Base-by-base conservation (phyloP, 2,329 filamentous ascomycete species). In the Teratosphaeria nubilosa region DNA sequence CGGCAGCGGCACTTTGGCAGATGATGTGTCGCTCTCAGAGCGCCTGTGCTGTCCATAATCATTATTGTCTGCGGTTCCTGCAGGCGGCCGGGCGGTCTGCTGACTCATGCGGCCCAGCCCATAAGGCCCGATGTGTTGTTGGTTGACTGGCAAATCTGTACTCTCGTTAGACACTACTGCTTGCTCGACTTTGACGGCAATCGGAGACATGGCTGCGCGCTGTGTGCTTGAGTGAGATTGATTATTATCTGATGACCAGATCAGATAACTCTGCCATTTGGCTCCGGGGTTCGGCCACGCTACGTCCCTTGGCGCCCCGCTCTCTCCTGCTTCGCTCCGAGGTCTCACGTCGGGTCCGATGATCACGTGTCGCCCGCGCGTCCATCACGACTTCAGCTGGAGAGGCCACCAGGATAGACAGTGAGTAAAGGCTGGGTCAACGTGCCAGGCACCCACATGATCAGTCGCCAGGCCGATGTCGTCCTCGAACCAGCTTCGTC, bases 1-100 rank as follows among this genome's bases (percentile, higher is more conserved):
- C 10, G 55, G 55, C 16, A 57, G 31, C 30, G 55, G 55, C 11
- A 57, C 55, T 22, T 14, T 56, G 37, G 54, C 34, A 50, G 41
- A n/a, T 5, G 41, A 48, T 5, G 41, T n/a, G 41, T 48, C n/a
- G n/a, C 41, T 48, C 41, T 10, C 41, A 24, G 41, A 48, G 41
- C 41, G 16, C 20, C 20, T 16, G n/a, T 48, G 41, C 7, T 30
- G 27, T 30, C 27, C 27, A 30, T 30, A 30, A 30, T 30, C 5
- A 30, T 30, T 30, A 48, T n/a, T n/a, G 22, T 48, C n/a, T 22
- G 22, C 41, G 16, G 41, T n/a, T 48, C 9, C 16, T 24, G 27
- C 27, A 30, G 3, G 7, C 1, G 41, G 41, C 41, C 20, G n/a
- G n/a, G n/a, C n/a, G 20, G 22, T 16, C 41, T 48, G 41, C 41